Conservation (phyloP, 148 eudicot genomes). For the Cornus florida region DNA sequence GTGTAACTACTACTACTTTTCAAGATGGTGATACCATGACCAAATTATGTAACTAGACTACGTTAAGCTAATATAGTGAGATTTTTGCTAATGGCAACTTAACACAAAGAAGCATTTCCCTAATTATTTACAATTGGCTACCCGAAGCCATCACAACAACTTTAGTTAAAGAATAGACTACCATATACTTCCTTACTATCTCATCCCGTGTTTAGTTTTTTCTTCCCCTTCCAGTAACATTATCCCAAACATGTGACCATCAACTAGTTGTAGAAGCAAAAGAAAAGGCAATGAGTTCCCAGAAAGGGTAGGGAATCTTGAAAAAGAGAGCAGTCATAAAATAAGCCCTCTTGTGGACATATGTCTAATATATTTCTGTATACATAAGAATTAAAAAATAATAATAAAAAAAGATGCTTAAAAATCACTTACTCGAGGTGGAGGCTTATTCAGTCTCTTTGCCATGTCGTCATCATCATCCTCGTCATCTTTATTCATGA, state of each 20-base stretch:
- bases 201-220: too few species aligned
- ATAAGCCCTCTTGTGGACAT: background rate
- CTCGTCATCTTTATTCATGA: constrained; percentile 52
- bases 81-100: background rate
- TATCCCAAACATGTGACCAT: too few species aligned
- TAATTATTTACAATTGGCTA: too few species aligned
- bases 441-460: constrained; percentile 54
- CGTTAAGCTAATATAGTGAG: background rate
- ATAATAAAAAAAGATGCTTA: background rate
- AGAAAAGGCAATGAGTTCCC: background rate
- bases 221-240: too few species aligned
- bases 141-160: too few species aligned
- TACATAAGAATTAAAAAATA: background rate
- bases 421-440: constrained; percentile 59
- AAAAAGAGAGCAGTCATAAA: background rate
- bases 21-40: background rate
- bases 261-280: background rate
- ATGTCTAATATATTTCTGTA: background rate
- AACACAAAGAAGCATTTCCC: background rate
- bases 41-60: background rate
- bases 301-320: background rate
- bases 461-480: constrained; percentile 59
- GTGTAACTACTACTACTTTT: background rate
- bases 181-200: too few species aligned
- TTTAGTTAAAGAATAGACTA: too few species aligned